Conservation (phyloP, 1,139 yeast genomes). For the Wickerhamiella infanticola region DNA sequence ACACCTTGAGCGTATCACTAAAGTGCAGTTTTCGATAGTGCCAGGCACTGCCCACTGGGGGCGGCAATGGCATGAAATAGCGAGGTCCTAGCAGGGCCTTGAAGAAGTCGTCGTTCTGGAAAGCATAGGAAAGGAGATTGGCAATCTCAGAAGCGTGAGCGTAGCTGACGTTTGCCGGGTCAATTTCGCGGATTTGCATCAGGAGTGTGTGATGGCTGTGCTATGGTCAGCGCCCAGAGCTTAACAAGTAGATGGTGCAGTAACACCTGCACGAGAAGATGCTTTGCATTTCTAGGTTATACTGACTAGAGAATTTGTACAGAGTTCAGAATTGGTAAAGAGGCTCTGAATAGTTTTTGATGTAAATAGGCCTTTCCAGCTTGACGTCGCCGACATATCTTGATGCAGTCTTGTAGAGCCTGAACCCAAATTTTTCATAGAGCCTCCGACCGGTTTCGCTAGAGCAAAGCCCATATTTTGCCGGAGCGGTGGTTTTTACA, state of each 20-base stretch:
- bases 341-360: no score
- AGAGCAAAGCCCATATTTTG: background rate
- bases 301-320: no score
- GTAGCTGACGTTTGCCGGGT: background rate
- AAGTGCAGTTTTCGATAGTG: background rate
- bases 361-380: no score
- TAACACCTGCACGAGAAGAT: no score
- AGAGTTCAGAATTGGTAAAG: no score
- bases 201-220: background rate
- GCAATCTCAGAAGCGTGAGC: background rate
- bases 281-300: no score
- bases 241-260: no score
- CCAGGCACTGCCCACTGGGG: background rate
- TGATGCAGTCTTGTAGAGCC: no score
- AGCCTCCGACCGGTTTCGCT: background rate
- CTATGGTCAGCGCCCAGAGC: no score
- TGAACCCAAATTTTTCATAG: slow-evolving; percentile 1
- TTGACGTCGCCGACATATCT: no score
- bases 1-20: background rate
- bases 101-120: background rate
- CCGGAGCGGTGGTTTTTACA: background rate
- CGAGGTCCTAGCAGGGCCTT: background rate
- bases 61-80: background rate
- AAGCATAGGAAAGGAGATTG: background rate
- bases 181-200: background rate